Evolutionary conservation across 495 filamentous ascomycete species (phyloP), one percentile per base, ranked within the genome.

Genomic region (Aspergillus wentii): DNA sequence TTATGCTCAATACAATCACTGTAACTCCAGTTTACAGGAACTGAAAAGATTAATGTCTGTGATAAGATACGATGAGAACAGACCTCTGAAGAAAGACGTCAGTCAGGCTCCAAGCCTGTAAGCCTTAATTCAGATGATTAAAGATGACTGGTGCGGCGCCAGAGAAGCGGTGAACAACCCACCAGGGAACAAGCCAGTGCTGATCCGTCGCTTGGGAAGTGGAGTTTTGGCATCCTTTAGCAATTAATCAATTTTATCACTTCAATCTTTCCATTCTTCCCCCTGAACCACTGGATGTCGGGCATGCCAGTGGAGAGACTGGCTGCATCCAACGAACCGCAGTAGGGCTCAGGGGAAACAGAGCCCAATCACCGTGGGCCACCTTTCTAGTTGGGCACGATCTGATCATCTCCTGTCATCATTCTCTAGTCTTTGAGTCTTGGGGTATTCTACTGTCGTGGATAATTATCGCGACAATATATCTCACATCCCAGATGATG

Each of bases 131-230:
- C n/a, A n/a, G n/a, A n/a, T n/a, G n/a, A n/a, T n/a, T n/a, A n/a
- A n/a, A n/a, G n/a, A 14, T 38, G 41, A 44, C 35, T 44, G 41
- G 41, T 9, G 29, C 41, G 30, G 28, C 25, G 28, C 16, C 10
- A 22, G 43, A 46, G 32, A 37, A 46, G 43, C 43, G 43, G 43
- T 46, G 43, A 40, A 39, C 36, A 40, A 30, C 17, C 23, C 27
- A 18, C 19, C 8, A 23, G 21, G 19, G 19, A 40, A 13, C 11
- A 17, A 33, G n/a, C 16, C 16, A 27, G 35, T 30, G 17, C 34
- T 26, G 17, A 35, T 31, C 30, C 36, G 15, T 40, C 25, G 22
- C 31, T 7, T 4, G 15, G 20, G n/a, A n/a, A n/a, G n/a, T n/a
- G n/a, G n/a, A n/a, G n/a, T n/a, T n/a, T n/a, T n/a, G n/a, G n/a